phyloP scores from a whole-genome alignment of 164 flowering plant genomes.

The Sextonia rubra region DNA sequence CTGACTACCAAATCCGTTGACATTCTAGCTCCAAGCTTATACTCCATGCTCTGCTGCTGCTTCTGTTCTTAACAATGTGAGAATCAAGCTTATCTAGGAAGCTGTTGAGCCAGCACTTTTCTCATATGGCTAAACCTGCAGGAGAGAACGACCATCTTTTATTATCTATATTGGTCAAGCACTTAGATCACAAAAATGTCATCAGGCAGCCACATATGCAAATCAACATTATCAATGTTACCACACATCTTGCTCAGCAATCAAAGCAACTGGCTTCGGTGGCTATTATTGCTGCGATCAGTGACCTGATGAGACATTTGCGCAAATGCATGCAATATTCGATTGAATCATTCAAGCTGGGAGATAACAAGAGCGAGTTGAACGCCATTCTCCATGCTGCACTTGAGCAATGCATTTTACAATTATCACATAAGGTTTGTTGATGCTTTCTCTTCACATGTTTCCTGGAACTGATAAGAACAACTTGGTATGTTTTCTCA shows the following conservation, averaged over 20 bases:
- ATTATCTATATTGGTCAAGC: conserved; percentile 74
- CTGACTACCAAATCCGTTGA: no score
- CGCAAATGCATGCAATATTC: conserved; percentile 69
- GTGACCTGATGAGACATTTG: conserved; percentile 70
- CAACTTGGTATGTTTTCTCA: no score
- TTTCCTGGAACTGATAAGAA: not conserved
- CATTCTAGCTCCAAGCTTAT: no score
- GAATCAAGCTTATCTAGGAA: not conserved
- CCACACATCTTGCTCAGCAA: conserved; percentile 42
- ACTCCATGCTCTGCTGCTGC: no score
- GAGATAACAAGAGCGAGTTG: conserved; percentile 32
- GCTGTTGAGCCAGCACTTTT: not conserved
- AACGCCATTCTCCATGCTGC: conserved; percentile 53
- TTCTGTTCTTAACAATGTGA: not conserved
- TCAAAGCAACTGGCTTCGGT: conserved; percentile 55
- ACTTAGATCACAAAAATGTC: conserved; percentile 81
- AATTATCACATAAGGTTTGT: conserved; percentile 66
- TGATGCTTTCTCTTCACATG: conserved; percentile 2
- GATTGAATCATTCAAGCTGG: conserved; percentile 37
- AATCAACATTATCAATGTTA: conserved; percentile 46
- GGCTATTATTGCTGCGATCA: conserved; percentile 55
- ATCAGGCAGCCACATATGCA: conserved; percentile 50
- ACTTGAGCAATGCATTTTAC: conserved; percentile 59
- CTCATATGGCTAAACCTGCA: conserved; percentile 19
- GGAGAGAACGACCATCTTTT: conserved; percentile 65